A percentile compares a stretch with the other conserved stretches of the same genome.
These are phyloP conservation scores for Marasmius tenuissimus DNA, from an alignment of 1,284 basidiomycete species.

Conservation along the genomic window DNA sequence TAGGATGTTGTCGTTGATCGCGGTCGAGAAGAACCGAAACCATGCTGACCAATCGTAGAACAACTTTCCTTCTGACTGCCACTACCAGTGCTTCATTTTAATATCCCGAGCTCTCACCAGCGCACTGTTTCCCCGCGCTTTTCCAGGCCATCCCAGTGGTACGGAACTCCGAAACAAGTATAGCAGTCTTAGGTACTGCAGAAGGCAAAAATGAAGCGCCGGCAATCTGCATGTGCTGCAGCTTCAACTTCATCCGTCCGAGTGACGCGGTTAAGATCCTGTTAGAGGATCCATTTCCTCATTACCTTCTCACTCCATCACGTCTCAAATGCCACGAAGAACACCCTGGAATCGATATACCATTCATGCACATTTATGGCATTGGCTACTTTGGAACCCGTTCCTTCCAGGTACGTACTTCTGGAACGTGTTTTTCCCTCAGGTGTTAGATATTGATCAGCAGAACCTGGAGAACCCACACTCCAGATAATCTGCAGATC, in stretches of 20 bases:
- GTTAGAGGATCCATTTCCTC: background rate
- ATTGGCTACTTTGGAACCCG: background rate
- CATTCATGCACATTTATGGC: constrained; percentile 1
- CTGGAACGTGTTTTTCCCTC: constrained; percentile 4
- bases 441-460: background rate
- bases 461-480: background rate
- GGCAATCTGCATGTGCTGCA: no score
- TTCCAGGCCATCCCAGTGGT: no score
- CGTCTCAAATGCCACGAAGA: background rate
- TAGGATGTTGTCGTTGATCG: no score
- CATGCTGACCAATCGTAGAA: no score
- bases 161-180: no score
- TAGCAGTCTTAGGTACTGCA: no score
- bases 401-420: background rate
- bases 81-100: no score
- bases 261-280: background rate
- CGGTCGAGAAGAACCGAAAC: no score
- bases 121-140: no score
- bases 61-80: no score
- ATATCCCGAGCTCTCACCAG: no score
- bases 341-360: background rate
- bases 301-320: constrained; percentile 1
- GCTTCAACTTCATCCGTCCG: background rate
- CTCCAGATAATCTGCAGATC: constrained; percentile 4
- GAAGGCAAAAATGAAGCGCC: no score